These are phyloP conservation scores for Galerina sulciceps DNA, from an alignment of 768 basidiomycete species.

Conservation along the genomic window DNA sequence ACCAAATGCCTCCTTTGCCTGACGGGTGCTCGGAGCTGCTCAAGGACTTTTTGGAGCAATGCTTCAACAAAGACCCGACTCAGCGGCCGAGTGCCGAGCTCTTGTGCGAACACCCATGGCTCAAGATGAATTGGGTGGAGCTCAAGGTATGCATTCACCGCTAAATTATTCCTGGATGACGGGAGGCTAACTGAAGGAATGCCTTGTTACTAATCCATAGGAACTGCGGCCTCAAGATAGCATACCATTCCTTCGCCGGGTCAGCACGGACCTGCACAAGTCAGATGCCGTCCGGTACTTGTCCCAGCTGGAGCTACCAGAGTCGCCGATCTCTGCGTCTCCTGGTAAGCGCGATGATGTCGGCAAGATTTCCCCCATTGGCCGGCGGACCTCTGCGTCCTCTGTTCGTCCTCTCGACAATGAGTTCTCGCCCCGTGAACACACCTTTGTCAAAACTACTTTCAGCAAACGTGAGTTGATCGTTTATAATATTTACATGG, in stretches of 20 bases:
- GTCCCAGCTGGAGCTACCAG: slow-evolving; percentile 49
- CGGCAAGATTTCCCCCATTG: slow-evolving; percentile 38
- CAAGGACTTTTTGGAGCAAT: slow-evolving; percentile 79
- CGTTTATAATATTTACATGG: slow-evolving; percentile 3
- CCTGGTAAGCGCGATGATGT: slow-evolving; percentile 36
- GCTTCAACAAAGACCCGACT: slow-evolving; percentile 88
- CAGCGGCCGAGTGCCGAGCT: slow-evolving; percentile 83
- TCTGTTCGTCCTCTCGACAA: slow-evolving; percentile 42
- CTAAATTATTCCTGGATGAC: neutral
- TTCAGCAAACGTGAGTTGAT: slow-evolving; percentile 83
- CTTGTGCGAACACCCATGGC: slow-evolving; percentile 92
- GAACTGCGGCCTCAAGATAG: slow-evolving; percentile 92
- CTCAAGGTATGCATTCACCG: slow-evolving; percentile 61
- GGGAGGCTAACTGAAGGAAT: neutral
- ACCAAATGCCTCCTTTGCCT: slow-evolving; percentile 86
- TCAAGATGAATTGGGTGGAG: slow-evolving; percentile 79
- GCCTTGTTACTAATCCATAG: slow-evolving; percentile 33
- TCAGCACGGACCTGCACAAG: slow-evolving; percentile 85
- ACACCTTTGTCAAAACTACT: slow-evolving; percentile 89
- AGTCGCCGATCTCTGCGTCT: slow-evolving; percentile 43
- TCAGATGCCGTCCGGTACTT: slow-evolving; percentile 63
- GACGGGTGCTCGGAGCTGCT: slow-evolving; percentile 77
- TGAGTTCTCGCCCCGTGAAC: slow-evolving; percentile 69
- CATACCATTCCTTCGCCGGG: slow-evolving; percentile 91
- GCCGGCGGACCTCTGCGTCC: slow-evolving; percentile 42